Percentiles rank a stretch among this genome's conserved stretches.
These are phyloP conservation scores for Leccinum pellstonianum DNA, from an alignment of 768 basidiomycete species.

Conservation along the genomic window DNA sequence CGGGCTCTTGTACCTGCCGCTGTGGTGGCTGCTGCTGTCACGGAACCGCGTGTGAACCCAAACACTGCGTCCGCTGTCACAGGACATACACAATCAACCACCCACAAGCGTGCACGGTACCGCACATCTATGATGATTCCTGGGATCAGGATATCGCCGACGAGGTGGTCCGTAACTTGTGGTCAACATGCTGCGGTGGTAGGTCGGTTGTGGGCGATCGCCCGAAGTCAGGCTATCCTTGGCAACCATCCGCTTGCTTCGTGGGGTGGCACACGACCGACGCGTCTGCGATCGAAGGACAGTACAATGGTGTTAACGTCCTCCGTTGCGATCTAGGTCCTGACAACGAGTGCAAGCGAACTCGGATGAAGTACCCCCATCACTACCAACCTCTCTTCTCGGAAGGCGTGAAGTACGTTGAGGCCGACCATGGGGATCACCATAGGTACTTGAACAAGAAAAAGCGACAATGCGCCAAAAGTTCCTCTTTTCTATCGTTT, in stretches of 20 bases:
- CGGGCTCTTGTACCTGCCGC: constrained; percentile 2
- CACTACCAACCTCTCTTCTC: not conserved
- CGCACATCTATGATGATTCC: not conserved
- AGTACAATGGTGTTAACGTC: constrained; percentile 3
- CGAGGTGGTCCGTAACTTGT: not conserved
- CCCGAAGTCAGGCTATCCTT: too few species aligned
- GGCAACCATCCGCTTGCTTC: not conserved
- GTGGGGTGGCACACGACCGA: constrained; percentile 4
- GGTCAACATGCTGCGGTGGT: not conserved
- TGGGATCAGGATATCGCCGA: not conserved
- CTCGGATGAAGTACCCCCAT: not conserved
- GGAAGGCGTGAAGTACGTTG: not conserved
- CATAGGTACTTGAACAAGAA: not conserved
- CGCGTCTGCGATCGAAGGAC: not conserved
- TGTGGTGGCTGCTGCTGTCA: constrained; percentile 8
- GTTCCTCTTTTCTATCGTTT: not conserved
- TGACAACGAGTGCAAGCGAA: not conserved
- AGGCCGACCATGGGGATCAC: not conserved
- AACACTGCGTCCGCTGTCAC: constrained; percentile 9
- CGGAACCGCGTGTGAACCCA: not conserved
- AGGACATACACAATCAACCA: not conserved
- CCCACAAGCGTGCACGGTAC: not conserved
- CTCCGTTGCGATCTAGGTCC: constrained; percentile 1
- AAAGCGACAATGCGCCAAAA: not conserved
- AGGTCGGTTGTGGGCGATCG: not conserved